Base-by-base conservation (phyloP, 2,329 filamentous ascomycete species). In the Apiospora hydei region DNA sequence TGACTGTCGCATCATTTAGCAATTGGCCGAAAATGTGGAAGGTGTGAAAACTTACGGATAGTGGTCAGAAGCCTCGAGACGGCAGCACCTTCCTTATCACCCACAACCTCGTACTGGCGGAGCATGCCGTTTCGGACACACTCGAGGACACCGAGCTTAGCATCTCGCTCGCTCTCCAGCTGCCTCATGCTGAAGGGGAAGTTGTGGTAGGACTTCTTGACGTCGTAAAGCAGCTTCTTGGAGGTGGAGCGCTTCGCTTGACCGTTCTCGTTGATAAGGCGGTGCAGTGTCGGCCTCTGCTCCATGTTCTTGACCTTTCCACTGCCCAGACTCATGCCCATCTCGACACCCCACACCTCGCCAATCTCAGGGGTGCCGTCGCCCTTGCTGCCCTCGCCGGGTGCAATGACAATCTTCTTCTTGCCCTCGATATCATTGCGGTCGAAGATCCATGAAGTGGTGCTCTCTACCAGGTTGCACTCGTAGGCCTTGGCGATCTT, bases 141-240 rank as follows among this genome's bases (percentile, higher is more conserved):
- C 86, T 99, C 96, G 72, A 98, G 93, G 72, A 98, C 93, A 80
- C 96, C 96, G 71, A 85, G 96, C 93, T 93, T 98, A 93, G 94
- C 96, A 76, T 95, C 92, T 81, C 96, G 93, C 89, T 99, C 96
- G 80, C 98, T 96, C 75, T 98, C 96, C 74, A 99, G 90, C 87
- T 99, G 96, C 81, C 96, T 91, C 87, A 98, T 88, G 85, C 94
- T 97, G 90, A 99, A 99, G 78, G 96, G 96, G 89, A 99, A 99
- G 74, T 91, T 94, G 76, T 96, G 95, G 81, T 98, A 99, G 87
- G 96, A 98, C 91, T 96, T 97, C 83, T 97, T 92, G 74, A 98
- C 93, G 86, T 98, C 96, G 67, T 95, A 97, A 70, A 98, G 88
- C 69, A 96, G 93, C 85, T 97, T 94, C 82, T 96, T 91, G 70